phyloP scores from a whole-genome alignment of 805 yeast genomes.

The Tetrapisispora nanseiensis region DNA sequence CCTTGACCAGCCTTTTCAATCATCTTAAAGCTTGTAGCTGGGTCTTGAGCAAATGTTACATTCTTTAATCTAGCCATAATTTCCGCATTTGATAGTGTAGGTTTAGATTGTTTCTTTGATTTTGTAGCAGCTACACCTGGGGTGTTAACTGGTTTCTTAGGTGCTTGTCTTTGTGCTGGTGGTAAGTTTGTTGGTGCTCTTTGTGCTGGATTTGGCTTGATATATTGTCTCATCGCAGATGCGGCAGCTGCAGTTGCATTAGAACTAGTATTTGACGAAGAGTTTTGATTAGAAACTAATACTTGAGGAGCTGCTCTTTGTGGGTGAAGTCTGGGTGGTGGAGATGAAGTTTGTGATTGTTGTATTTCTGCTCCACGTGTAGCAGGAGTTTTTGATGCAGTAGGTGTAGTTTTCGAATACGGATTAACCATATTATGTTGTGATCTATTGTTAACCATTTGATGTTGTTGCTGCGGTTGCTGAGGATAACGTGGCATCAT shows the following conservation, averaged over 20 bases:
- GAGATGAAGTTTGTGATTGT: constrained; percentile 1
- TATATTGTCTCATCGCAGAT: constrained; percentile 21
- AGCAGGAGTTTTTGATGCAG: constrained; percentile 1
- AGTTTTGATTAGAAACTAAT: constrained; percentile 4
- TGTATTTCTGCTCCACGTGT: not conserved
- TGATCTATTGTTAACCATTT: constrained; percentile 9
- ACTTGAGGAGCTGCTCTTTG: constrained; percentile 20
- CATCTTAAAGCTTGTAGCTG: constrained; percentile 69
- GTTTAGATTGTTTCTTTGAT: constrained; percentile 42
- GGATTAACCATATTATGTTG: constrained; percentile 20
- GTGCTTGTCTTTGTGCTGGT: constrained; percentile 23
- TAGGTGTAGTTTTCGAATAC: constrained; percentile 9
- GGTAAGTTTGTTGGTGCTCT: constrained; percentile 14
- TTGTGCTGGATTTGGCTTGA: constrained; percentile 4
- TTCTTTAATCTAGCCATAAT: constrained; percentile 69
- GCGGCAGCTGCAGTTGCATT: constrained; percentile 29
- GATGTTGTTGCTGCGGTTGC: constrained; percentile 4
- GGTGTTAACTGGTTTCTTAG: constrained; percentile 21
- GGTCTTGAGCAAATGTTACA: constrained; percentile 78
- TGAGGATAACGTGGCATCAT: constrained; percentile 4
- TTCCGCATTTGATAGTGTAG: constrained; percentile 76
- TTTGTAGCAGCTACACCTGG: constrained; percentile 25
- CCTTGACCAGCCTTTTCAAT: constrained; percentile 93
- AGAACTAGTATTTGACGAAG: constrained; percentile 11
- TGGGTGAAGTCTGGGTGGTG: constrained; percentile 19